phyloP scores from a whole-genome alignment of 768 basidiomycete genomes.

The Amanita rubescens region DNA sequence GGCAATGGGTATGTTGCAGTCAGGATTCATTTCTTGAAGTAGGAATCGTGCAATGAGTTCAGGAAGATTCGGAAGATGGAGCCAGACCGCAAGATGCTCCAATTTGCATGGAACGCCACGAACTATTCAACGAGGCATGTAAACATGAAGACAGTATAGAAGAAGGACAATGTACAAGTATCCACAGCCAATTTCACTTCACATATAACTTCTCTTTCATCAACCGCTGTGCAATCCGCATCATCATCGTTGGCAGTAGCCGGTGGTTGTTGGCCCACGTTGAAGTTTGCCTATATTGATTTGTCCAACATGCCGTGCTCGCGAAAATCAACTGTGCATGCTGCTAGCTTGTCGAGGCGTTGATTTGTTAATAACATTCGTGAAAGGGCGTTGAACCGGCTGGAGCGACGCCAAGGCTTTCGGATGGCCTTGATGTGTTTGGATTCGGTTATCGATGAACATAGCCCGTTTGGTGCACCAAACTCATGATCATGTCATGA shows the following conservation, averaged over 20 bases:
- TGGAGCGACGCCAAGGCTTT: slow-evolving; percentile 17
- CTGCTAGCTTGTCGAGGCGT: not conserved
- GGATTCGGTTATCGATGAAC: slow-evolving; percentile 16
- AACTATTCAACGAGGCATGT: too few species aligned
- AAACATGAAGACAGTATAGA: not conserved
- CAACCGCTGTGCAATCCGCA: not conserved
- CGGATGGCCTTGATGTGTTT: slow-evolving; percentile 18
- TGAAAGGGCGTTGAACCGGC: slow-evolving; percentile 11
- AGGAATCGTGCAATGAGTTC: too few species aligned
- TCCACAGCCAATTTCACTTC: slow-evolving; percentile 8
- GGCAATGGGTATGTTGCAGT: not conserved
- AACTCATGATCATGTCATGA: slow-evolving; percentile 5
- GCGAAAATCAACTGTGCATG: slow-evolving; percentile 15
- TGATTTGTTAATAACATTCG: slow-evolving; percentile 19
- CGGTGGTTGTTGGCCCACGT: not conserved
- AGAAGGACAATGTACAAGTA: not conserved
- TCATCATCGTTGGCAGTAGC: not conserved
- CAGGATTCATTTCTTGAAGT: too few species aligned
- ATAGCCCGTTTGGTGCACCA: slow-evolving; percentile 12
- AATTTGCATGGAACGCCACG: too few species aligned
- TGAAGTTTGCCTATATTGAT: not conserved
- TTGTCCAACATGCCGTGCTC: too few species aligned
- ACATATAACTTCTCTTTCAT: not conserved
- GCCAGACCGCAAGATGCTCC: too few species aligned
- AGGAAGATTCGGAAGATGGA: too few species aligned